Evolutionary conservation across 2,329 filamentous ascomycete genomes (phyloP).

Genomic region (Fusarium paranaense): DNA sequence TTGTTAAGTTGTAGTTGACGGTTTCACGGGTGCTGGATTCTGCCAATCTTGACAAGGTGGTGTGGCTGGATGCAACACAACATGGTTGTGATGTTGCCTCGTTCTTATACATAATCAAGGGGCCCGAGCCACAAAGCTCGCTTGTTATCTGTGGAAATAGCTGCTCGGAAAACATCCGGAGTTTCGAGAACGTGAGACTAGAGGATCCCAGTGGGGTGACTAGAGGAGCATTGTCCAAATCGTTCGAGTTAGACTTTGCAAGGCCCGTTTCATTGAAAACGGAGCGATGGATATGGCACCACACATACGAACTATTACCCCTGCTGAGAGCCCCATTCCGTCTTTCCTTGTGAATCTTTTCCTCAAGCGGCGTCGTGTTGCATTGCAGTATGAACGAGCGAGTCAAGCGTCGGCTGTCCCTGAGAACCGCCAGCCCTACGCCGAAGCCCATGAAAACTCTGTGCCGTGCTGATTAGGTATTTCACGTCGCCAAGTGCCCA

Average conservation of each 20-base stretch:
- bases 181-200: not conserved
- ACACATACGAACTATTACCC: not conserved
- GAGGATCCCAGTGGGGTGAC: not conserved
- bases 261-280: not conserved
- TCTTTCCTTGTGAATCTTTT: not conserved
- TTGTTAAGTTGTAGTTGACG: not conserved
- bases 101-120: not conserved
- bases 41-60: not conserved
- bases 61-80: not conserved
- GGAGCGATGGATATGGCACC: not conserved
- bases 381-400: not conserved
- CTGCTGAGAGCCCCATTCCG: not conserved
- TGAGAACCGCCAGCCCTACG: not conserved
- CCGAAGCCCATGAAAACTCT: not conserved
- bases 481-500: not conserved
- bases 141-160: not conserved
- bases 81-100: not conserved
- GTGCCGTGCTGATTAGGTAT: not conserved
- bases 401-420: not conserved
- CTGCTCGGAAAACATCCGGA: not conserved
- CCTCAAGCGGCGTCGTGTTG: not conserved
- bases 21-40: not conserved
- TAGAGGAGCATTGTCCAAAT: not conserved
- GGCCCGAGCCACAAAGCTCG: not conserved
- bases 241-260: not conserved